Evolutionary conservation across 768 basidiomycete genomes (phyloP), one percentile per base, ranked within the genome.

Genomic region (Multifurca ochricompacta): DNA sequence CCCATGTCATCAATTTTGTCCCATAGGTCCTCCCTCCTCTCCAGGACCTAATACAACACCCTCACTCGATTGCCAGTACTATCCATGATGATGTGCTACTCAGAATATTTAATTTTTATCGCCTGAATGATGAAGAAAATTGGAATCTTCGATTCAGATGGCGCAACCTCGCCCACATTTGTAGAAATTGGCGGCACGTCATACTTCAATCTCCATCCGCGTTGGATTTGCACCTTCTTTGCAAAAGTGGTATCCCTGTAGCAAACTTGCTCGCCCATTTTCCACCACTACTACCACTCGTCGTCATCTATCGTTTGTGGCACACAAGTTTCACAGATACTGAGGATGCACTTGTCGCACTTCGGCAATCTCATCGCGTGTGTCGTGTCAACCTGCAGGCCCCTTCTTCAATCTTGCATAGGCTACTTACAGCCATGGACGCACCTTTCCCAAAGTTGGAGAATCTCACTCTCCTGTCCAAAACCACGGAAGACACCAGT

Each of bases 121-220:
- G 41, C 4, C n/a, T 51, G 23, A 6, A 16, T 5, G 41, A 35
- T 8, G 31, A 43, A 34, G 3, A 34, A n/a, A 4, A 11, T 13
- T 51, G 50, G 50, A 43, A 51, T 27, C n/a, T 43, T 7, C 40
- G n/a, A 30, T n/a, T 42, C 25, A 9, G 6, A 11, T 51, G 50
- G 50, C 19, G 41, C 50, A 51, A 35, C n/a, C 50, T 51, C 41
- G 34, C 50, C 6, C 50, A 51, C n/a, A 32, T 51, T 6, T 43
- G 41, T 35, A 40, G 32, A 35, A 51, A 11, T 25, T 51, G 50
- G 50, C 41, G 50, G 32, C 6, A 27, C 27, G 9, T 43, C 34
- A 21, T 51, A 28, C 8, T n/a, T n/a, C n/a, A n/a, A n/a, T n/a
- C n/a, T n/a, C n/a, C n/a, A n/a, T n/a, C n/a, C n/a, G n/a, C n/a